Base-by-base conservation (phyloP, 106 monocot genomes). In the Dactylorhiza incarnata region DNA sequence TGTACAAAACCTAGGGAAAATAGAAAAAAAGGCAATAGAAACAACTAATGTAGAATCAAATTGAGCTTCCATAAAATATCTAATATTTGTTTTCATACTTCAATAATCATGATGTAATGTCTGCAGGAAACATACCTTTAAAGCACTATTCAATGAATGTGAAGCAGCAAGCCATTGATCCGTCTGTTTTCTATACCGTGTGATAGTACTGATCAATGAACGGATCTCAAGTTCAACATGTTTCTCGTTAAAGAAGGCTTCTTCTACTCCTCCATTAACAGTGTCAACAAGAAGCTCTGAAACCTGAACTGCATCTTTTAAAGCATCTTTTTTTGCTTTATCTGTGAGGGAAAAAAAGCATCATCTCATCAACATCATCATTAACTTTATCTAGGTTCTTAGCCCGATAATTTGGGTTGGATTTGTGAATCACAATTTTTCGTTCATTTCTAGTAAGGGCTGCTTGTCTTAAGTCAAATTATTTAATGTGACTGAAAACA, bases 131-230 rank as follows among this genome's bases (percentile, higher is more conserved):
- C 73, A 52, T 17, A 97, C 93, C 97, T 91, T 99, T 54, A 94
- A 63, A 20, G 78, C 81, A 75, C 89, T 81, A 82, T 89, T 91
- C 79, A 99, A 71, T 48, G 83, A 81, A 53, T 88, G 79, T 74
- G 95, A 85, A 66, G 82, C 77, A 76, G 87, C 79, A 73, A 94
- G 87, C 91, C 97, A 94, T 71, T 86, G 86, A 72, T 91, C 83
- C 16, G 87, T 94, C 71, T 91, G 97, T 78, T 85, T 93, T 68
- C 80, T 86, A 66, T 87, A 94, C 13, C 79, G 84, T 44, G 72
- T 20, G 44, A 86, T 73, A 4, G 87, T 91, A 68, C 66, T 84
- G 20, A 87, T 46, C 53, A 99, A 59, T 19, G 87, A 78, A 50
- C 91, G 93, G 58, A 89, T 86, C 73, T 94, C 94, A 25, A 82